phyloP scores from a whole-genome alignment of 257 asterid genomes.

The Petunia axillaris region DNA sequence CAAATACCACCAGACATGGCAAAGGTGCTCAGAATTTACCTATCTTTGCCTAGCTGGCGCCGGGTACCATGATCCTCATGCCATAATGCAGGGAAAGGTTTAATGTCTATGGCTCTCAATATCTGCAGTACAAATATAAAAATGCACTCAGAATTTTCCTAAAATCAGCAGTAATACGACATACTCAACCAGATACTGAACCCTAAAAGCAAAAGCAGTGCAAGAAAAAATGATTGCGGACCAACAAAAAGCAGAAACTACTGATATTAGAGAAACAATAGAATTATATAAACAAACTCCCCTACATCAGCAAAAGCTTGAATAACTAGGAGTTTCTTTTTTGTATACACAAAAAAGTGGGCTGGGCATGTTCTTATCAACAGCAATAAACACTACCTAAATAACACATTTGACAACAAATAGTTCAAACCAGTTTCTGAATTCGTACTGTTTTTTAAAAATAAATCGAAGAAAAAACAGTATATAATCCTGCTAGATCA shows the following conservation, averaged over 20 bases:
- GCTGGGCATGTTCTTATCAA: not conserved
- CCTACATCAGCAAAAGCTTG: not conserved
- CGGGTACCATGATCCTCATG: conserved; percentile 86
- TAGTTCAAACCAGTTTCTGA: not conserved
- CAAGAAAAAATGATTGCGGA: not conserved
- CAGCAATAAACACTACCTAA: conserved; percentile 9
- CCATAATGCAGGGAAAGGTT: conserved; percentile 80
- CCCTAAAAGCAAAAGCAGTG: conserved; percentile 9
- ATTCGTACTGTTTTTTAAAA: not conserved
- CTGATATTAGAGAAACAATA: not conserved
- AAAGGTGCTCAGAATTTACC: conserved; percentile 47
- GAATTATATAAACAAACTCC: not conserved
- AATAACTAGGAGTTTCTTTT: not conserved
- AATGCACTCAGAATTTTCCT: conserved; percentile 19
- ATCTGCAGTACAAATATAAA: conserved; percentile 48
- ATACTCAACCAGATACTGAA: not conserved
- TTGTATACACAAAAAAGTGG: not conserved
- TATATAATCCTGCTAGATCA: not conserved
- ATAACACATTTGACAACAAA: not conserved
- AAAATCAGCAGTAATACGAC: conserved; percentile 9
- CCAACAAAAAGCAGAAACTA: not conserved
- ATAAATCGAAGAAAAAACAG: not conserved
- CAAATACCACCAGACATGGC: conserved; percentile 9
- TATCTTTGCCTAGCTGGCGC: conserved; percentile 58
- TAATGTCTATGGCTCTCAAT: conserved; percentile 66